Base-by-base conservation (phyloP, 257 asterid species). In the Coffea eugenioides region DNA sequence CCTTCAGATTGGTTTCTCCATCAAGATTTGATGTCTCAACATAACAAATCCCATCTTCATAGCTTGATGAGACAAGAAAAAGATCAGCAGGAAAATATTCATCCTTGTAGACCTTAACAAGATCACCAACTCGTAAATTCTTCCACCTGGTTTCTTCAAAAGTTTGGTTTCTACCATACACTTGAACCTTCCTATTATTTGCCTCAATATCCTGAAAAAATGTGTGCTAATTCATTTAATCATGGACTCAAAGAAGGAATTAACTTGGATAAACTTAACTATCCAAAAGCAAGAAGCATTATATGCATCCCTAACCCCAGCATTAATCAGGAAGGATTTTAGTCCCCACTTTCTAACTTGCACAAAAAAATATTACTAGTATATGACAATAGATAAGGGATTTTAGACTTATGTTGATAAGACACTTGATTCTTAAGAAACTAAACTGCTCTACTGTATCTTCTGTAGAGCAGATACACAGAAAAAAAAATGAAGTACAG, bases 1-100 rank as follows among this genome's bases (percentile, higher is more conserved):
- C 97, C 83, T 95, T 95, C 79, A 95, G 92, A 86, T 95, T 95
- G 66, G 98, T 93, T 83, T 95, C 99, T 74, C 99, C 99, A 48
- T 95, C 99, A 62, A 95, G 90, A 87, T 92, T 95, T 69, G 95
- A 85, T 10, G 99, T 95, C 83, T 95, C 98, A 7, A 95, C 99
- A 52, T 95, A 95, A 78, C 99, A 93, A 80, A 95, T 90, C 34
- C 99, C 99, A 69, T 95, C 98, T 15, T 92, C 96, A 11, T 89
- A 92, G 85, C 91, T 88, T n/a, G 99, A 95, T 1, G 99, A 92
- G 75, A 95, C 90, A 82, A 93, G 94, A 57, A 95, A 82, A 54
- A 95, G 87, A 85, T 95, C 99, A 6, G 94, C 96, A 15, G 99
- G 99, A 74, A 95, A 93, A 80, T 94, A 92, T 80, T 95, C 97